phyloP scores from a whole-genome alignment of 2,329 filamentous ascomycete genomes.

The Phialophora verrucosa region DNA sequence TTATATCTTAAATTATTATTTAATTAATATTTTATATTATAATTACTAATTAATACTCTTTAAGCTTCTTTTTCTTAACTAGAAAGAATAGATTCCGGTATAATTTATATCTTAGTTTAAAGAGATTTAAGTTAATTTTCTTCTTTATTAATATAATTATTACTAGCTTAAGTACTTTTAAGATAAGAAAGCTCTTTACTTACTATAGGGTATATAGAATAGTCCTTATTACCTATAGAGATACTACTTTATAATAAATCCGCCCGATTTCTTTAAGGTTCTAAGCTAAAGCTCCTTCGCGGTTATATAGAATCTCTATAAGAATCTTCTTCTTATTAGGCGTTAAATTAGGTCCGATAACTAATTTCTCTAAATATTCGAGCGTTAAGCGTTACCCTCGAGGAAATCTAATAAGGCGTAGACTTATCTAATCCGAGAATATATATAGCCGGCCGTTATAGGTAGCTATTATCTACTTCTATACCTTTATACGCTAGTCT shows the following conservation, averaged over 20 bases:
- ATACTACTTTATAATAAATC: constrained; percentile 3
- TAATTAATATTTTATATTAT: too few relatives aligned
- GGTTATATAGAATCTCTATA: constrained; percentile 8
- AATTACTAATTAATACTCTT: too few relatives aligned
- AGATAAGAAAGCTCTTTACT: constrained; percentile 1
- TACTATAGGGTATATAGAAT: not conserved
- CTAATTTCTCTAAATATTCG: not conserved
- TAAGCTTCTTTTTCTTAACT: too few relatives aligned
- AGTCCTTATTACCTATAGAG: constrained; percentile 1
- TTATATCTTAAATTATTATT: too few relatives aligned
- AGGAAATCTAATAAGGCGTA: too few relatives aligned
- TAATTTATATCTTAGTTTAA: too few relatives aligned
- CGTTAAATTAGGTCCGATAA: not conserved
- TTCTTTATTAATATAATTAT: constrained; percentile 3
- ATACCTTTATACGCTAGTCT: too few relatives aligned
- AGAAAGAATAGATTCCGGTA: too few relatives aligned
- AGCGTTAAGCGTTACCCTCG: not conserved
- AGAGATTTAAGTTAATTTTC: not conserved
- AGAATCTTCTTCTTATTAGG: not conserved
- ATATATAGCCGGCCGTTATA: too few relatives aligned
- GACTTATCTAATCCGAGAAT: too few relatives aligned
- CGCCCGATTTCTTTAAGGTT: not conserved
- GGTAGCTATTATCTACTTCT: too few relatives aligned
- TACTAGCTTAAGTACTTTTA: not conserved
- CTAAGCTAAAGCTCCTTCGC: not conserved